Base-by-base conservation (phyloP, 176 grass and related monocot genomes). In the Carex scoparia region DNA sequence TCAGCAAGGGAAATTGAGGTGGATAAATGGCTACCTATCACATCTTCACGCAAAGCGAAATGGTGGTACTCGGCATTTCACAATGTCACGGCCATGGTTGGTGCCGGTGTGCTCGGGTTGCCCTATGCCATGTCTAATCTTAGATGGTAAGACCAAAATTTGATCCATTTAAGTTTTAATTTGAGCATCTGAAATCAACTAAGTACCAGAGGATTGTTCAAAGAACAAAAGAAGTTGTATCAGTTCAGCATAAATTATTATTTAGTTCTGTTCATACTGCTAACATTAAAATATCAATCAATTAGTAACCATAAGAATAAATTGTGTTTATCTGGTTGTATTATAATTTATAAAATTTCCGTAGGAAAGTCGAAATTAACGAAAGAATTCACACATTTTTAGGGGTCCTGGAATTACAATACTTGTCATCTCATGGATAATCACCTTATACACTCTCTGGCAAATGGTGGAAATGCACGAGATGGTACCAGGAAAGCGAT, bases 381-480 rank as follows among this genome's bases (percentile, higher is more conserved):
- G 33, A 56, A 56, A 15, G 4, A 78, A 84, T 27, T 51, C 42
- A 7, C 12, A 40, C 0, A 12, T 44, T 61, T 60, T 79, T 44
- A 97, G 94, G 95, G 95, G 91, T 0, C 89, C 95, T 11, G 95
- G 95, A 3, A 84, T 97, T 6, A 87, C 84, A 1, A 85, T 97
- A 79, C 85, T 97, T 49, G 27, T 97, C 31, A 5, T 94, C 14
- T 97, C 95, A 19, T 97, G 95, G 95, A 86, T 97, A 83, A 90
- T 97, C 78, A 97, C 95, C 13, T 84, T 97, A 4, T 97, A 97
- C 87, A 97, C 95, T 7, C 92, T 97, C 2, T 97, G 95, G 95
- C 95, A 97, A 84, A 97, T 97, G 95, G 95, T 94, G 38, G 92
- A 97, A 86, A 97, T 98, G 95, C 95, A 98, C 40, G 95, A 98